Conservation (phyloP, 163 green algal genomes). For the Chlorella variabilis region DNA sequence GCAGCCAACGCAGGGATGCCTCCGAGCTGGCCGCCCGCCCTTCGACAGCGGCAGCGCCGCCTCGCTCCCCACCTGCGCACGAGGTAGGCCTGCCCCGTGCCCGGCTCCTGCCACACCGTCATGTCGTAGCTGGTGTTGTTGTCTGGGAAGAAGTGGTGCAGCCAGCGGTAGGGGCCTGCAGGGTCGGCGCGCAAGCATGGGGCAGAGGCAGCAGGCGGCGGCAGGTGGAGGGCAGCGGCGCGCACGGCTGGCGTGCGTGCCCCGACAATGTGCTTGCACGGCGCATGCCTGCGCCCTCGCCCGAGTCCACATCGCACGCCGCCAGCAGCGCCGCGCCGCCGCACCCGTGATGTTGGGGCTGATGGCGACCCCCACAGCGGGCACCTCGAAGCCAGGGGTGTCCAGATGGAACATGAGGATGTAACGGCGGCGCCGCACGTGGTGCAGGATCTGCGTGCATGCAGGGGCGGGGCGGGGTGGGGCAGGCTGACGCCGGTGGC, state of each 20-base stretch:
- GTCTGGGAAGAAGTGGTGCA: slow-evolving; percentile 30
- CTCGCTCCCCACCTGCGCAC: slow-evolving; percentile 17
- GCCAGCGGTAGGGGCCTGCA: slow-evolving; percentile 15
- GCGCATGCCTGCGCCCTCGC: too few species aligned
- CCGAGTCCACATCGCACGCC: too few species aligned
- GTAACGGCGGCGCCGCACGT: not conserved
- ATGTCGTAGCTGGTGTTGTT: slow-evolving; percentile 40
- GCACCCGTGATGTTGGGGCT: slow-evolving; percentile 23
- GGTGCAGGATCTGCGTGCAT: slow-evolving; percentile 20
- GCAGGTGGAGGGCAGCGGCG: too few species aligned
- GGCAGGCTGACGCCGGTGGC: too few species aligned
- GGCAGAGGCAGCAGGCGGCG: not conserved
- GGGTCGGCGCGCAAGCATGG: too few species aligned
- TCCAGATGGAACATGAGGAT: slow-evolving; percentile 25
- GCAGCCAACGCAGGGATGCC: not conserved
- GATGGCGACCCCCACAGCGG: slow-evolving; percentile 8
- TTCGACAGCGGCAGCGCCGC: too few species aligned
- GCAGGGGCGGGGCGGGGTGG: too few species aligned
- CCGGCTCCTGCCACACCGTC: slow-evolving; percentile 10
- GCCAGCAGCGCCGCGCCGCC: too few species aligned
- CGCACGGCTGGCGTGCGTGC: too few species aligned
- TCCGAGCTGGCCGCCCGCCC: not conserved
- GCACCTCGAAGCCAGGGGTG: slow-evolving; percentile 27
- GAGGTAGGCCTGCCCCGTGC: slow-evolving; percentile 3
- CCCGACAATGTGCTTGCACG: too few species aligned